Conservation (phyloP, 2,329 filamentous ascomycete genomes). For the Aspergillus versicolor region DNA sequence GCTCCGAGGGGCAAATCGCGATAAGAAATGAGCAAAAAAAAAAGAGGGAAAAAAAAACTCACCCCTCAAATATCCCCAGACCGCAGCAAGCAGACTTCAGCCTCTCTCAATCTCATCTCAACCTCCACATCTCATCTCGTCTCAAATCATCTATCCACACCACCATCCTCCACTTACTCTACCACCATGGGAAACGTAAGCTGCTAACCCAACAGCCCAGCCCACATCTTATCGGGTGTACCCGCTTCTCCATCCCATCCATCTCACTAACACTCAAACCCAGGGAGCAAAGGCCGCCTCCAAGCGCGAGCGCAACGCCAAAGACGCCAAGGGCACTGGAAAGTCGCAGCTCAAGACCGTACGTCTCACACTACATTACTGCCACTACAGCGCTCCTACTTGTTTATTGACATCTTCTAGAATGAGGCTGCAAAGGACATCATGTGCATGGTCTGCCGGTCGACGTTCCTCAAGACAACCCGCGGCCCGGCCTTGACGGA, state of each 20-base stretch:
- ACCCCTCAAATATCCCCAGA: background rate
- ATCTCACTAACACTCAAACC: constrained; percentile 5
- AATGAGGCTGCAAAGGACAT: constrained; percentile 74
- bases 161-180: background rate
- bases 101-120: background rate
- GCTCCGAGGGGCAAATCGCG: background rate
- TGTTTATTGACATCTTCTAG: constrained; percentile 37
- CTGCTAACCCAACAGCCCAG: background rate
- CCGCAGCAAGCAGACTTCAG: background rate
- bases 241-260: background rate
- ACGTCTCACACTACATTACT: constrained; percentile 26
- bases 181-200: constrained; percentile 28
- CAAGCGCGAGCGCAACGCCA: constrained; percentile 71
- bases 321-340: constrained; percentile 51
- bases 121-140: background rate
- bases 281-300: constrained; percentile 64
- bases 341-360: constrained; percentile 70
- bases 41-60: constrained; percentile 1
- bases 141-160: too few relatives aligned
- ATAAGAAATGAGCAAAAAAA: background rate
- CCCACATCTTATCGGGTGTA: background rate
- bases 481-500: constrained; percentile 69
- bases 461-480: constrained; percentile 76
- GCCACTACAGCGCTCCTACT: too few relatives aligned
- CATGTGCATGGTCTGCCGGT: constrained; percentile 74